Conservation (phyloP, 2,329 filamentous ascomycete species). For the Ophiognomonia clavigignenti-juglandacearum region DNA sequence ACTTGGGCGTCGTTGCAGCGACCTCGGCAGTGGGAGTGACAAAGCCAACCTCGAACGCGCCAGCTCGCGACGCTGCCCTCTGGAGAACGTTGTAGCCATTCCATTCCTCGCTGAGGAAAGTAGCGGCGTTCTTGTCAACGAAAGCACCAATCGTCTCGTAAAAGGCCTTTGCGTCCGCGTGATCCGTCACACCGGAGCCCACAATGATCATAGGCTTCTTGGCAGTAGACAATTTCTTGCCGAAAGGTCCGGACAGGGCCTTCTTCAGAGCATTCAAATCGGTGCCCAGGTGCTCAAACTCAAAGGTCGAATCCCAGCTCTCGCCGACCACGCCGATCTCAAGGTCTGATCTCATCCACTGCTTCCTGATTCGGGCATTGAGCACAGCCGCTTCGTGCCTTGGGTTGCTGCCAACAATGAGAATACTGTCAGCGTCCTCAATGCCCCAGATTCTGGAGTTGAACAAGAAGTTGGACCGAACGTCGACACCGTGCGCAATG, state of each 20-base stretch:
- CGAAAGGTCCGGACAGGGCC: conserved; percentile 79
- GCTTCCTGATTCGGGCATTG: conserved; percentile 95
- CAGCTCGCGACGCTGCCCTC: conserved; percentile 83
- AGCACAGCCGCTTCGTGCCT: conserved; percentile 92
- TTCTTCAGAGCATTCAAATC: conserved; percentile 78
- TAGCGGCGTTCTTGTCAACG: conserved; percentile 86
- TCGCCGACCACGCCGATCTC: conserved; percentile 90
- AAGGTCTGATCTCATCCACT: conserved; percentile 92
- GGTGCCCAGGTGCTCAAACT: conserved; percentile 83
- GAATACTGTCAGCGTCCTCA: conserved; percentile 86
- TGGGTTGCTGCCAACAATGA: conserved; percentile 92
- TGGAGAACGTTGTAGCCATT: conserved; percentile 97
- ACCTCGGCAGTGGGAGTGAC: conserved; percentile 77
- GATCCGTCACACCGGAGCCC: conserved; percentile 87
- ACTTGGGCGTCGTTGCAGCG: conserved; percentile 83
- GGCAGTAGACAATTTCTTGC: conserved; percentile 83
- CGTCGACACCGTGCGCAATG: conserved; percentile 85
- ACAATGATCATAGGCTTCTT: conserved; percentile 96
- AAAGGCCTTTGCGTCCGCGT: conserved; percentile 84
- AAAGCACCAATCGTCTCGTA: conserved; percentile 89
- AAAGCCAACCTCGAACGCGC: conserved; percentile 95
- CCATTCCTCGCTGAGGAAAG: conserved; percentile 87
- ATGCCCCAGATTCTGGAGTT: conserved; percentile 94
- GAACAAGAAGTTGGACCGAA: conserved; percentile 93
- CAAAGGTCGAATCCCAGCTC: conserved; percentile 88